Base-by-base conservation (phyloP, 768 basidiomycete species). In the Macrolepiota albuminosa region DNA sequence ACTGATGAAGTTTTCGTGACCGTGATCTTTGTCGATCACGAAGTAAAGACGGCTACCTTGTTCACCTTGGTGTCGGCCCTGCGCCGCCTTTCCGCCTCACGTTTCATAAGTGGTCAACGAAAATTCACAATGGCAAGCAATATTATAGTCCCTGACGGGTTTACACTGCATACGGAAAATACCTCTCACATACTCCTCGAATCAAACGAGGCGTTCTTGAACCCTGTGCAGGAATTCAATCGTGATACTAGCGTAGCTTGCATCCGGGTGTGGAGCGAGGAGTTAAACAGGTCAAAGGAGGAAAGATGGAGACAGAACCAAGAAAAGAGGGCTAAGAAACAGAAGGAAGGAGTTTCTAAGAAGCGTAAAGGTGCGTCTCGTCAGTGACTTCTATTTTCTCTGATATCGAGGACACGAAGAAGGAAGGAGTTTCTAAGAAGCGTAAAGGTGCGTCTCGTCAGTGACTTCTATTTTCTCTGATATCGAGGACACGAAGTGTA, bases 141-240 rank as follows among this genome's bases (percentile, higher is more conserved):
- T 60, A 68, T 76, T 46, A 66, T 67, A 49, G 70, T 92, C 42
- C 92, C 92, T 1, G 84, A 87, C 60, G 92, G 90, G 24, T 90
- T 85, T 72, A 83, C 81, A 11, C 76, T 94, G 60, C 88, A 93
- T 73, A 86, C 85, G 9, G 91, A 94, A 75, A 93, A 91, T 71
- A 86, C 82, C 3, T 84, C 91, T 0, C 85, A 84, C 68, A 90
- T 98, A 68, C 81, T 97, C 57, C 78, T 95, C 26, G 84, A 87
- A 6, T 79, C 82, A 8, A 90, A 93, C 63, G 89, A 91, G 59
- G 93, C 95, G 2, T 99, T 99, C 72, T 75, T 98, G 61, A 99
- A 99, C 70, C 96, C 97, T 6, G 89, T 98, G 13, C 97, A 99
- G 70, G 93, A 99, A 72, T 99, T 97, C 79, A 99, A 99, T 75